These are phyloP conservation scores for Lantana camara DNA, from an alignment of 257 asterid species.

Conservation along the genomic window DNA sequence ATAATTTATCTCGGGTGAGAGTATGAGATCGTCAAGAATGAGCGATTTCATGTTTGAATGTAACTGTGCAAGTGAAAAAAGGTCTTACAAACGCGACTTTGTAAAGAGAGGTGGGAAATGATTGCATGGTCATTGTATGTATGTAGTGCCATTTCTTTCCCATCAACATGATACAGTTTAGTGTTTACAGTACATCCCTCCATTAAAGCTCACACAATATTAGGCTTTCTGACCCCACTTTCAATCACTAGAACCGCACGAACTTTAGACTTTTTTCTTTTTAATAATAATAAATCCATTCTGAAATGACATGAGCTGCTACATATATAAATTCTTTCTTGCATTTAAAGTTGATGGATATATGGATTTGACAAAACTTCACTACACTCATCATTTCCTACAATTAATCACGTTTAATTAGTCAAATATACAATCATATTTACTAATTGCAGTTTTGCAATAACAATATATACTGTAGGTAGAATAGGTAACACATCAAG, in stretches of 20 bases:
- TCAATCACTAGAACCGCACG: slow-evolving; percentile 23
- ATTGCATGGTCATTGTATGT: slow-evolving; percentile 27
- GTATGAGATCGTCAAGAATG: too few species aligned
- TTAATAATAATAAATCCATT: background rate
- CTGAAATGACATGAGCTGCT: slow-evolving; percentile 31
- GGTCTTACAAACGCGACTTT: slow-evolving; percentile 31
- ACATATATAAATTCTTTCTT: slow-evolving; percentile 25
- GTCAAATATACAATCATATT: background rate
- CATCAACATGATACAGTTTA: slow-evolving; percentile 39
- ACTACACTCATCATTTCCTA: too few species aligned
- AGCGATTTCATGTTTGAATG: too few species aligned
- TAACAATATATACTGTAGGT: too few species aligned
- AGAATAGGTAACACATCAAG: too few species aligned
- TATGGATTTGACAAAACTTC: slow-evolving; percentile 41
- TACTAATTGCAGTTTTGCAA: too few species aligned
- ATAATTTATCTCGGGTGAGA: too few species aligned
- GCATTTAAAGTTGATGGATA: slow-evolving; percentile 36
- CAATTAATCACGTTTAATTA: slow-evolving; percentile 2
- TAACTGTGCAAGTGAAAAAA: too few species aligned
- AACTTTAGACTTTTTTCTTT: slow-evolving; percentile 27
- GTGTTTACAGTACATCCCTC: slow-evolving; percentile 32
- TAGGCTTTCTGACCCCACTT: slow-evolving; percentile 21
- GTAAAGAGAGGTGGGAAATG: slow-evolving; percentile 20
- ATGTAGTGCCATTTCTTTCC: slow-evolving; percentile 27
- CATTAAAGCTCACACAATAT: slow-evolving; percentile 17